Conservation (phyloP, 768 basidiomycete species). For the Phylloporus sp. region DNA sequence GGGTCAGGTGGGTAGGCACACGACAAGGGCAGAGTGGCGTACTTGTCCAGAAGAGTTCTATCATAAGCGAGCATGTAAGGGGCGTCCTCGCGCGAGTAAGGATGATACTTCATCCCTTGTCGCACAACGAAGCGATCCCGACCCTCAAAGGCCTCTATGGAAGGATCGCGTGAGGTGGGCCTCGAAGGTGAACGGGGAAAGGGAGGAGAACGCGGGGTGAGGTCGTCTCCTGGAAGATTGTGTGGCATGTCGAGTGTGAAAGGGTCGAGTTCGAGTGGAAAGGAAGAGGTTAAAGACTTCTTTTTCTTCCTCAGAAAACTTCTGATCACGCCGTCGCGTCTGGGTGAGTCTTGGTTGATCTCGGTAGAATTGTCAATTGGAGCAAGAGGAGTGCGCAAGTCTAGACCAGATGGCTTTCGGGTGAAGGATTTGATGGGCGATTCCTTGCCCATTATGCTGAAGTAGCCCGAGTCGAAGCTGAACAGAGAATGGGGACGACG, state of each 20-base stretch:
- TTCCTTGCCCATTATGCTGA: slow-evolving; percentile 23
- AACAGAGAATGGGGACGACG: slow-evolving; percentile 12
- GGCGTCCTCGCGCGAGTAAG: slow-evolving; percentile 43
- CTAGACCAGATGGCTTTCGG: slow-evolving; percentile 9
- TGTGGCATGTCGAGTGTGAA: background rate
- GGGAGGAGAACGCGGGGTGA: background rate
- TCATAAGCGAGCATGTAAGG: slow-evolving; percentile 71
- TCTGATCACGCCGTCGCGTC: slow-evolving; percentile 20
- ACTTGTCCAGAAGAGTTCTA: slow-evolving; percentile 56
- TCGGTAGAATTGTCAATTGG: slow-evolving; percentile 6
- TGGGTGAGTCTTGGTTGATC: slow-evolving; percentile 10
- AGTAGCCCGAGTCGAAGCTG: slow-evolving; percentile 31
- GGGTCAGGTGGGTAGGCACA: slow-evolving; percentile 9
- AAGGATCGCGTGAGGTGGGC: slow-evolving; percentile 6
- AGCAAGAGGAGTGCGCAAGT: slow-evolving; percentile 10
- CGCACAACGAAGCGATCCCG: slow-evolving; percentile 22
- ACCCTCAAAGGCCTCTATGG: slow-evolving; percentile 20
- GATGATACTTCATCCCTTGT: slow-evolving; percentile 49
- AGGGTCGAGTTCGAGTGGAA: slow-evolving; percentile 7
- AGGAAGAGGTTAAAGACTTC: slow-evolving; percentile 11
- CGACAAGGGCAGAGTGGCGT: slow-evolving; percentile 19
- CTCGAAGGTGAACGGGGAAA: background rate
- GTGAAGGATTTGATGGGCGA: slow-evolving; percentile 9
- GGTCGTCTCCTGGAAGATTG: background rate
- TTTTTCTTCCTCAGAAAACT: slow-evolving; percentile 22